Evolutionary conservation across 2,329 filamentous ascomycete species (phyloP).

Genomic region (Claviceps quebecensis): DNA sequence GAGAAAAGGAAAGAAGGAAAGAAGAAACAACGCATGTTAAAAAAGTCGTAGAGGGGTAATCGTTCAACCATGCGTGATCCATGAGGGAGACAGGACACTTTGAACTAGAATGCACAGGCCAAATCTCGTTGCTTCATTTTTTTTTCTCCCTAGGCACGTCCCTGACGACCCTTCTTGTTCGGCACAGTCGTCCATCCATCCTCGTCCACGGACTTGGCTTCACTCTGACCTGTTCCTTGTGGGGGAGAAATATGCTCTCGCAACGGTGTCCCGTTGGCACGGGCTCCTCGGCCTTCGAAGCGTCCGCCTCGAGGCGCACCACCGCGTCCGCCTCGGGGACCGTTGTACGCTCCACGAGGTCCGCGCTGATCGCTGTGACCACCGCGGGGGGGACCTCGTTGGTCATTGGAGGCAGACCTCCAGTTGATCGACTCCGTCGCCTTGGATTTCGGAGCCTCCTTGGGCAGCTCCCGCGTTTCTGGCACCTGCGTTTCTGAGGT

Average conservation of each 20-base stretch:
- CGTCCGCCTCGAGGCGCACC: slow-evolving; percentile 25
- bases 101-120: slow-evolving; percentile 17
- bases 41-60: neutral
- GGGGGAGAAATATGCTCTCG: slow-evolving; percentile 20
- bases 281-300: slow-evolving; percentile 29
- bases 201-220: slow-evolving; percentile 29
- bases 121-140: slow-evolving; percentile 15
- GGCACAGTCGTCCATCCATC: slow-evolving; percentile 51
- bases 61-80: slow-evolving; percentile 3
- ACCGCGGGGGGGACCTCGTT: slow-evolving; percentile 14
- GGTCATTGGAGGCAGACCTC: slow-evolving; percentile 38
- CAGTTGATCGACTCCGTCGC: slow-evolving; percentile 46
- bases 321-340: slow-evolving; percentile 23
- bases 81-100: neutral
- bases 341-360: slow-evolving; percentile 27
- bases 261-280: slow-evolving; percentile 32
- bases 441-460: slow-evolving; percentile 37
- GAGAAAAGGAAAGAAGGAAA: neutral
- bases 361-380: slow-evolving; percentile 28
- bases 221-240: slow-evolving; percentile 16
- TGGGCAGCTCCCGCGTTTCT: slow-evolving; percentile 29
- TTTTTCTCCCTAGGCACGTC: slow-evolving; percentile 14
- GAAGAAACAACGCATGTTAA: slow-evolving; percentile 16
- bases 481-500: slow-evolving; percentile 24
- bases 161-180: slow-evolving; percentile 23